Evolutionary conservation across 306 rosid species (phyloP), one percentile per base, ranked within the genome.

Genomic region (Castanospermum australe): DNA sequence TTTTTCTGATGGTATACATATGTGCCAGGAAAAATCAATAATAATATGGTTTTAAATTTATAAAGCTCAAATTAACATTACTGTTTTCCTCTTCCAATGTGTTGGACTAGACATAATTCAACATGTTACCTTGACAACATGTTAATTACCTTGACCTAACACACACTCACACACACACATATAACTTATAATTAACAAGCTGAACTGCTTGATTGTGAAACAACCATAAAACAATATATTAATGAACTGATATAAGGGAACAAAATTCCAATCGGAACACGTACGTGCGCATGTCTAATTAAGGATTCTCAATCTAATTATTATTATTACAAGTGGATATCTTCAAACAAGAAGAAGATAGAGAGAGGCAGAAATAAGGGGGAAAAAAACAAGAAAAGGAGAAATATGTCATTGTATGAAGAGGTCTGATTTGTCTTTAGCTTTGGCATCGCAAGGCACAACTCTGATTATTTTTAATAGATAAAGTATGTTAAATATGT

Each of bases 371-470:
- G 14, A 61, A 62, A 14, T 0, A 33, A 4, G 14, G 33, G 14
- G 39, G 32, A 24, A 41, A 50, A 28, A 42, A 15, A 24, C 10
- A 13, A 55, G n/a, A 56, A 67, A 75, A 57, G 30, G 54, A 42
- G 63, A 30, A 50, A 59, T 50, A 18, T 39, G 75, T 67, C 55
- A 14, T 79, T 61, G 62, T 35, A 69, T 18, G 38, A 68, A 84
- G 87, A 51, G 82, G 76, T 75, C 59, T 61, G 15, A 59, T 84
- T 84, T 84, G 87, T 84, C 84, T 79, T 84, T 84, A 79, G 84
- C 69, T 69, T 28, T 84, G 87, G 81, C 81, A 66, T 65, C n/a
- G 10, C 67, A 52, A 67, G 57, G 32, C 51, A 54, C 21, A 56
- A 69, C 50, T 50, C 50, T 71, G 50, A n/a, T 33, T n/a, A 38